Evolutionary conservation across 2,329 filamentous ascomycete species (phyloP).

Genomic region (Dactylonectria estremocensis): DNA sequence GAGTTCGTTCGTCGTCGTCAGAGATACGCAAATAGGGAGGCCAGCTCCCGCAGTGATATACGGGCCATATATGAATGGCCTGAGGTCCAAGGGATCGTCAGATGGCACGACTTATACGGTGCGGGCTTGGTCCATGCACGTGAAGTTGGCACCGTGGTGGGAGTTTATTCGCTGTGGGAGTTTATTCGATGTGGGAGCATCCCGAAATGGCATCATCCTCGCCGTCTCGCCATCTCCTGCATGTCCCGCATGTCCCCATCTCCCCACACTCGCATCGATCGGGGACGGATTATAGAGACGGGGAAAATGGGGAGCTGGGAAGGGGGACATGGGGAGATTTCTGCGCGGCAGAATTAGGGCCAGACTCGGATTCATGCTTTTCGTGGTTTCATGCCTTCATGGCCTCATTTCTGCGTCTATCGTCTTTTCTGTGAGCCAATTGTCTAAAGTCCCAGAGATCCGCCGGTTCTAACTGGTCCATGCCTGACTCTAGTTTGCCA

Average conservation of each 20-base stretch:
- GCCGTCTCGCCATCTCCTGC: constrained; percentile 33
- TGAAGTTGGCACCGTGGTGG: constrained; percentile 34
- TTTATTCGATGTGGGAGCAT: constrained; percentile 3
- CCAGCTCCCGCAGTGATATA: constrained; percentile 7
- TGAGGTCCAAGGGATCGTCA: constrained; percentile 21
- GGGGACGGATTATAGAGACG: constrained; percentile 2
- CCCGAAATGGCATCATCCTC: constrained; percentile 38
- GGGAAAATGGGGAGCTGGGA: too few species aligned
- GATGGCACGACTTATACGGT: constrained; percentile 38
- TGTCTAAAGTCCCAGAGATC: constrained; percentile 4
- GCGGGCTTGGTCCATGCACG: constrained; percentile 33
- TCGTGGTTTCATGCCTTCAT: constrained; percentile 17
- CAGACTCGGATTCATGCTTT: constrained; percentile 22
- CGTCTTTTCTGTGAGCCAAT: background rate
- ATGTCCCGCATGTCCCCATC: constrained; percentile 14
- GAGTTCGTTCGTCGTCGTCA: background rate
- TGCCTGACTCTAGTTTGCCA: constrained; percentile 2
- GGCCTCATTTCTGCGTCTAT: constrained; percentile 15
- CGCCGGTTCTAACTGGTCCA: background rate
- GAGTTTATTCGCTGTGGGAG: constrained; percentile 1
- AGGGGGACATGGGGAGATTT: constrained; percentile 10
- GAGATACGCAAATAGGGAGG: background rate
- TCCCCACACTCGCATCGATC: constrained; percentile 41
- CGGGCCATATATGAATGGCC: constrained; percentile 12
- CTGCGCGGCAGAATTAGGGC: constrained; percentile 9